These are phyloP conservation scores for Cicer cuneatum DNA, from an alignment of 306 rosid genomes.

Conservation along the genomic window DNA sequence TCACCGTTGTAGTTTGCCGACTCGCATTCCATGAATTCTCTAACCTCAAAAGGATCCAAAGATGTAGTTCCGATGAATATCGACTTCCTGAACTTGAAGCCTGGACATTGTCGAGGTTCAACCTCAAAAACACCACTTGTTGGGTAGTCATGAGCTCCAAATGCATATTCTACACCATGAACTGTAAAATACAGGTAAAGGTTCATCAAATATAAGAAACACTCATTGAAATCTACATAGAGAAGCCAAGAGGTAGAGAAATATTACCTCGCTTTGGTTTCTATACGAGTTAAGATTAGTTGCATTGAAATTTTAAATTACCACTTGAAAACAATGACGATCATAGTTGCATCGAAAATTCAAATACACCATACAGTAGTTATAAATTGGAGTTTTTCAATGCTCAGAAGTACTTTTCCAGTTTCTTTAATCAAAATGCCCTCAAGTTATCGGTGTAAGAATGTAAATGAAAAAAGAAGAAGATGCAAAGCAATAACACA, in stretches of 20 bases:
- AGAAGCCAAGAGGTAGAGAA: neutral
- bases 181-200: conserved; percentile 59
- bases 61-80: conserved; percentile 87
- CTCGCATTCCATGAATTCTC: conserved; percentile 92
- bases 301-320: no score
- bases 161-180: conserved; percentile 94
- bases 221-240: conserved; percentile 8
- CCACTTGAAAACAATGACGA: no score
- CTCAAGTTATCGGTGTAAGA: no score
- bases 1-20: conserved; percentile 84
- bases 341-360: no score
- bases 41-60: conserved; percentile 72
- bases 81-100: conserved; percentile 92
- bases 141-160: conserved; percentile 96
- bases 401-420: no score
- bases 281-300: no score
- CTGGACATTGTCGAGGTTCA: conserved; percentile 96
- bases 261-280: no score
- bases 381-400: no score
- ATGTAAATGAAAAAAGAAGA: no score
- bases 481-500: neutral
- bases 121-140: conserved; percentile 98
- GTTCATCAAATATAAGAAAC: conserved; percentile 40
- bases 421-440: no score
- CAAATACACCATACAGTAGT: no score